Evolutionary conservation across 768 basidiomycete genomes (phyloP).

Genomic region (Suillus subaureus): DNA sequence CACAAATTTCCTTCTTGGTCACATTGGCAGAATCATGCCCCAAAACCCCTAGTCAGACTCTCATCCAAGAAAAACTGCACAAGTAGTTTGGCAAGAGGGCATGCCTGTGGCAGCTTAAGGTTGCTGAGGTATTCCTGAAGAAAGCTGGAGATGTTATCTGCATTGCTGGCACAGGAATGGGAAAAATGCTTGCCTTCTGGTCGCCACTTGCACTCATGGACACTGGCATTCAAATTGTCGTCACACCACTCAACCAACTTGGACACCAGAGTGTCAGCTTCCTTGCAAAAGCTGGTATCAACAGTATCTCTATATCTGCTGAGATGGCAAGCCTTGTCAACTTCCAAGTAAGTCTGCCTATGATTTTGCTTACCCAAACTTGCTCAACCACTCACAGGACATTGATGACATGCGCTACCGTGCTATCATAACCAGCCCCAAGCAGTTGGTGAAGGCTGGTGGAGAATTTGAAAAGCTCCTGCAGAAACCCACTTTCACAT

Average conservation of each 20-base stretch:
- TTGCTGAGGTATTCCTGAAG: not conserved
- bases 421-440: not conserved
- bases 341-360: not conserved
- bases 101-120: too few relatives aligned
- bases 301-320: not conserved
- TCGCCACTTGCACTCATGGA: not conserved
- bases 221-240: not conserved
- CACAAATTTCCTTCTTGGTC: conserved; percentile 1
- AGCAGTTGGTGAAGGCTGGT: not conserved
- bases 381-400: not conserved
- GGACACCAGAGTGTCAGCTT: not conserved
- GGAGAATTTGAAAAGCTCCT: not conserved
- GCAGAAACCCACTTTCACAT: not conserved
- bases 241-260: not conserved
- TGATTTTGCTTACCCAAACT: not conserved
- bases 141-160: too few relatives aligned
- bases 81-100: too few relatives aligned
- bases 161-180: too few relatives aligned
- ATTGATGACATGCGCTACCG: not conserved
- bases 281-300: not conserved
- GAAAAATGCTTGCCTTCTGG: too few relatives aligned
- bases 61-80: too few relatives aligned
- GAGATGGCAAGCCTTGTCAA: too few relatives aligned
- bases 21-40: not conserved
- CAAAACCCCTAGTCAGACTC: not conserved